phyloP scores from a whole-genome alignment of 768 basidiomycete species.

The Paxillus involutus region DNA sequence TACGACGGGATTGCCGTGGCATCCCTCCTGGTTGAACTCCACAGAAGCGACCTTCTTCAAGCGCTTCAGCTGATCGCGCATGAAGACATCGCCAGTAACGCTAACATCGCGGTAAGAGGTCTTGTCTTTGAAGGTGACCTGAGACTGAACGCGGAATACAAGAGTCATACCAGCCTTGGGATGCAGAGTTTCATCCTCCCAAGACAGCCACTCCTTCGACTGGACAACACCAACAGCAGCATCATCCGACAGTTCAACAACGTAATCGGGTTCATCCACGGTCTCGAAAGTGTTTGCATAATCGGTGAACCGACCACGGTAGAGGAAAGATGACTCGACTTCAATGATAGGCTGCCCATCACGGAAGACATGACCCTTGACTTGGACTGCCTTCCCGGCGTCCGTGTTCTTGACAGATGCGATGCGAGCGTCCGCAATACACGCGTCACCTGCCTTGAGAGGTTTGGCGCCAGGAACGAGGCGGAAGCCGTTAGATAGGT shows the following conservation, averaged over 20 bases:
- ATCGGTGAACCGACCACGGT: constrained; percentile 92
- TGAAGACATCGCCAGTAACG: constrained; percentile 83
- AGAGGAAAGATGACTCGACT: constrained; percentile 93
- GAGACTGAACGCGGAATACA: constrained; percentile 86
- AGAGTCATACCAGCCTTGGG: constrained; percentile 79
- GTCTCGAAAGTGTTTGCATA: constrained; percentile 96
- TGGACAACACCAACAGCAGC: constrained; percentile 87
- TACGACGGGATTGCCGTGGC: constrained; percentile 90
- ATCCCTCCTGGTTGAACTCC: constrained; percentile 83
- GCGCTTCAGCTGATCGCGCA: constrained; percentile 85
- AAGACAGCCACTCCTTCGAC: constrained; percentile 98
- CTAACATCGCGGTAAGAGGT: constrained; percentile 76
- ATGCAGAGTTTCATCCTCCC: constrained; percentile 81
- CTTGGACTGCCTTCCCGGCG: constrained; percentile 91
- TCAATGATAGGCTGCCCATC: constrained; percentile 83
- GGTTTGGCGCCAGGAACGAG: constrained; percentile 76
- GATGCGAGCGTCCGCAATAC: constrained; percentile 86
- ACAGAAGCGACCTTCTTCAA: constrained; percentile 88
- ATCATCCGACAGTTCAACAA: constrained; percentile 71
- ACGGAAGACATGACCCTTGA: constrained; percentile 81
- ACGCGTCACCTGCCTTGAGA: constrained; percentile 83
- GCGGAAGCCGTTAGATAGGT: constrained; percentile 96
- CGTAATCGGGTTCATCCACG: constrained; percentile 85
- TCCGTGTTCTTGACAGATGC: constrained; percentile 87
- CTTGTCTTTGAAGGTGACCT: constrained; percentile 90